These are phyloP conservation scores for Phyllostachys edulis DNA, from an alignment of 176 grass and related monocot species.

Conservation along the genomic window DNA sequence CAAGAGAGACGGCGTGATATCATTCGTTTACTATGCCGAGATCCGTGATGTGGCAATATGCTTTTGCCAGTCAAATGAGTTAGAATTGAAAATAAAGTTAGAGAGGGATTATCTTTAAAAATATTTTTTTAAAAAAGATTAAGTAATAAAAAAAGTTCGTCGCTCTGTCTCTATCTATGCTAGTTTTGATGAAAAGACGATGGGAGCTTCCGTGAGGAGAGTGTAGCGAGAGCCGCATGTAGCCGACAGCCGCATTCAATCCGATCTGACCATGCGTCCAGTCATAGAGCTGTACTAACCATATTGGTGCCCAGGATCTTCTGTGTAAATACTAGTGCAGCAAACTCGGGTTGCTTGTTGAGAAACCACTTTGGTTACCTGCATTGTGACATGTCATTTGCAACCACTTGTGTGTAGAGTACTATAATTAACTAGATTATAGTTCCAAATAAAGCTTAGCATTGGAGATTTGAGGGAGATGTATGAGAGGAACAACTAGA, in stretches of 20 bases:
- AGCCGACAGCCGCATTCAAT: conserved; percentile 23
- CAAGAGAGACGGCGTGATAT: too few species aligned
- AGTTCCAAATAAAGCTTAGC: too few species aligned
- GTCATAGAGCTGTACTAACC: conserved; percentile 7
- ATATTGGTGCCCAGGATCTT: background rate
- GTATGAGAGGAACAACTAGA: background rate
- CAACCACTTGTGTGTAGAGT: background rate
- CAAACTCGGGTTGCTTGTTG: background rate
- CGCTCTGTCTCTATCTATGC: background rate
- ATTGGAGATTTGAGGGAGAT: background rate
- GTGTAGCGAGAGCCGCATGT: background rate
- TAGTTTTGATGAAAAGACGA: background rate
- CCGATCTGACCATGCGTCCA: background rate
- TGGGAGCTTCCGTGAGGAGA: conserved; percentile 5
- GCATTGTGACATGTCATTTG: too few species aligned
- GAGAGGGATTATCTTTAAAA: too few species aligned
- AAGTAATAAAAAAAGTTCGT: too few species aligned
- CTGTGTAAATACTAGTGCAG: background rate
- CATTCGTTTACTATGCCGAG: too few species aligned
- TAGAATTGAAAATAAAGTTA: too few species aligned
- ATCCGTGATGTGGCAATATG: too few species aligned
- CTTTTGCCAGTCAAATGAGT: too few species aligned
- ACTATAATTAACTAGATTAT: too few species aligned
- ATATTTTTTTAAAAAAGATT: too few species aligned
- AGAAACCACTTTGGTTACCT: background rate